Base-by-base conservation (phyloP, 148 eudicot species). In the Simmondsia chinensis region DNA sequence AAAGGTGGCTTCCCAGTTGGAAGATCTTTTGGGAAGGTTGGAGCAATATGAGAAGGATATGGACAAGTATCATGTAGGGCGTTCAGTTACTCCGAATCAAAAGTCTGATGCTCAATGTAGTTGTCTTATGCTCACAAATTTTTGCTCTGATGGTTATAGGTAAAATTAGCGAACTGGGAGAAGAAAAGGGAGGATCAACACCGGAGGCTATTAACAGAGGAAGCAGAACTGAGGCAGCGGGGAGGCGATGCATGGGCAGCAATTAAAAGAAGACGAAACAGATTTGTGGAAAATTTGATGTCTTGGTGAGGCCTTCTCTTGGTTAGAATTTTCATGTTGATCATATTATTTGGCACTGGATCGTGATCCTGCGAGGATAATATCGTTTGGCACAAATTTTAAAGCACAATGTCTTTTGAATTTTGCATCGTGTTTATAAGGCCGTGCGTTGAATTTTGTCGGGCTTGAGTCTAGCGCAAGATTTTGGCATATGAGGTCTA, bases 31-130 rank as follows among this genome's bases (percentile, higher is more conserved):
- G 17, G 70, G 71, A 40, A 84, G 88, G 43, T 73, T 88, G 59
- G 70, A 75, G 48, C 75, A 78, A 45, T 84, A 80, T 65, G 94
- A 88, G 55, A 80, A 67, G 62, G 81, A 73, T 44, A 83, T 88
- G 97, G 76, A 81, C 55, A 78, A 80, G 43, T 88, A 80, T 57
- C 76, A 81, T 63, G 97, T 88, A 66, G 12, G 48, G 12, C 3
- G 10, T 13, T 9, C 31, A n/a, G 12, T 48, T 22, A 12, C 13
- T 44, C 32, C 16, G 18, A 37, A 9, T 49, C 26, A 31, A 23
- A 41, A 46, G 21, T 41, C 33, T 25, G 9, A 11, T 30, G 15
- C n/a, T n/a, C n/a, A n/a, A 17, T 2, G 15, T 19, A 15, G 14
- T 34, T 40, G 27, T 35, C 38, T 60, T 14, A 59, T 30, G 59